A percentile compares a stretch with the other conserved stretches of the same genome.
These are phyloP conservation scores for Ettlia oleoabundans DNA, from an alignment of 139 green algal genomes.

Conservation along the genomic window DNA sequence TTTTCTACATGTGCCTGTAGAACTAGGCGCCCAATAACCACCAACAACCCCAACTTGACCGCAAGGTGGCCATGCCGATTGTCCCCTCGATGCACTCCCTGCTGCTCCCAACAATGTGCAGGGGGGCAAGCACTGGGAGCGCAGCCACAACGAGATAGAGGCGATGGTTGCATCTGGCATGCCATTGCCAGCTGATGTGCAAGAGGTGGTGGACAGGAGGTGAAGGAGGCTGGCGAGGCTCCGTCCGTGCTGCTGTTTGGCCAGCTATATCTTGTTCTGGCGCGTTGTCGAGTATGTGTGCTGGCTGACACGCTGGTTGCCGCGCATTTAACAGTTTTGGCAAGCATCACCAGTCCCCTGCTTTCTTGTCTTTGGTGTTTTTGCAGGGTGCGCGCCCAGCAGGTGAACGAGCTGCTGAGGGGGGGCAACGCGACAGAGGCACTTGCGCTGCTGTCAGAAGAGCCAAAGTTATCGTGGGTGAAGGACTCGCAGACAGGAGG, in stretches of 20 bases:
- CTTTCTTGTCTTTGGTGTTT: not conserved
- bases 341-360: not conserved
- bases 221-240: constrained; percentile 8
- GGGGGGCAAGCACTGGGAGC: constrained; percentile 40
- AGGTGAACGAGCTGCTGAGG: constrained; percentile 25
- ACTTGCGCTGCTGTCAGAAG: constrained; percentile 24
- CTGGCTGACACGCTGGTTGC: not conserved
- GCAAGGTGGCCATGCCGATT: not conserved
- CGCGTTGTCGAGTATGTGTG: too few species aligned
- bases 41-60: too few species aligned
- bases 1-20: too few species aligned
- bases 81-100: not conserved
- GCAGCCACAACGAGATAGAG: constrained; percentile 43
- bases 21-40: too few species aligned
- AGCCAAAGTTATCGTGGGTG: constrained; percentile 42
- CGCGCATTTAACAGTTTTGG: too few species aligned
- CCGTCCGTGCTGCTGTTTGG: too few species aligned
- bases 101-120: constrained; percentile 44
- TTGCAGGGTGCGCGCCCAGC: constrained; percentile 13
- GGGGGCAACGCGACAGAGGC: constrained; percentile 11
- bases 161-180: constrained; percentile 33
- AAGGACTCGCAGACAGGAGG: constrained; percentile 44
- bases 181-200: constrained; percentile 23
- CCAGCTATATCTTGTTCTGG: too few species aligned
- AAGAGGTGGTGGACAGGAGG: constrained; percentile 37